Evolutionary conservation across 2,329 filamentous ascomycete species (phyloP).

Genomic region (Cyphellophora europaea): DNA sequence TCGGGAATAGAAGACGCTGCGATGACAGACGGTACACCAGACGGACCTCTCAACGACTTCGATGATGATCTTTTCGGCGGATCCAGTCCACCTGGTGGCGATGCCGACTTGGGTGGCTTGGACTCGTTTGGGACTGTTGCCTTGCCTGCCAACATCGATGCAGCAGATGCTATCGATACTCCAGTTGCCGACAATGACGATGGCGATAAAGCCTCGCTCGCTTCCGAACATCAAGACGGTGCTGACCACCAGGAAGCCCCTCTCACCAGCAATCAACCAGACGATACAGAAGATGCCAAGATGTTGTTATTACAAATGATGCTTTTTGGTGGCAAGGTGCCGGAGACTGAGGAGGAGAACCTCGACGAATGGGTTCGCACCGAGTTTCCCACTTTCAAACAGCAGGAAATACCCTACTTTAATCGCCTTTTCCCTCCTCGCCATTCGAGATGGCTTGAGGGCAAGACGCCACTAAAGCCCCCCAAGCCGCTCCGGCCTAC

Average conservation of each 20-base stretch:
- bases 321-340: constrained; percentile 27
- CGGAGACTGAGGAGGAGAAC: constrained; percentile 14
- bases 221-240: constrained; percentile 7
- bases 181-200: constrained; percentile 9
- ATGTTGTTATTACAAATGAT: constrained; percentile 35
- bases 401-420: constrained; percentile 66
- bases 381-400: constrained; percentile 72
- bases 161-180: not conserved
- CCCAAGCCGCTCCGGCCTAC: constrained; percentile 76
- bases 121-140: not conserved
- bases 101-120: constrained; percentile 1
- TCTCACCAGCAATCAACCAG: not conserved
- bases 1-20: constrained; percentile 39
- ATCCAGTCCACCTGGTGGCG: constrained; percentile 11
- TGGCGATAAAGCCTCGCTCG: constrained; percentile 13
- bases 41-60: constrained; percentile 37
- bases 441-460: constrained; percentile 59
- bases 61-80: constrained; percentile 28
- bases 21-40: constrained; percentile 51
- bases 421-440: constrained; percentile 75
- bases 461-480: constrained; percentile 68
- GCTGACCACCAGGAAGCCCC: constrained; percentile 1
- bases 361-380: constrained; percentile 40
- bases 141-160: not conserved
- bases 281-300: constrained; percentile 6